A percentile compares a stretch with the other conserved stretches of the same genome.
These are phyloP conservation scores for Fusarium circinatum DNA, from an alignment of 2,329 filamentous ascomycete genomes.

Conservation along the genomic window DNA sequence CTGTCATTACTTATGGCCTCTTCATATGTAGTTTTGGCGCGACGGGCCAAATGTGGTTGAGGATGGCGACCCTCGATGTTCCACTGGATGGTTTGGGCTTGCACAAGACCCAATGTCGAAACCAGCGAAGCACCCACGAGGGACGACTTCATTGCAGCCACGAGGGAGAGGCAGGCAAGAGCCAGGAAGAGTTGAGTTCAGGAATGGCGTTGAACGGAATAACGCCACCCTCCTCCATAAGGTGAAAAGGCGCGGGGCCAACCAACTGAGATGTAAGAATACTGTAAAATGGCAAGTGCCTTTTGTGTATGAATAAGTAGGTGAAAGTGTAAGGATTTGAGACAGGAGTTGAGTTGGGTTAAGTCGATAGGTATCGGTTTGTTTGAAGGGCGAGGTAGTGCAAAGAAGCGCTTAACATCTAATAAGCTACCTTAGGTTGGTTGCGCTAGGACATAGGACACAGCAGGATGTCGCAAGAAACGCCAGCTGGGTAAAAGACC, in stretches of 20 bases:
- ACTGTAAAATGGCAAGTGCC: background rate
- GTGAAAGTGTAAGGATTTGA: background rate
- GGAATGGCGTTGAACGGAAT: conserved; percentile 32
- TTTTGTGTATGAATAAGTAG: background rate
- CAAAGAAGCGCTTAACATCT: conserved; percentile 18
- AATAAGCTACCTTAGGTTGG: background rate
- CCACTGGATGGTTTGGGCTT: conserved; percentile 57
- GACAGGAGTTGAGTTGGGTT: background rate
- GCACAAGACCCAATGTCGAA: conserved; percentile 37
- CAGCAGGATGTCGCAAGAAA: conserved; percentile 36
- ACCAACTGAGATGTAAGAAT: conserved; percentile 11
- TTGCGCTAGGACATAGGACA: conserved; percentile 27
- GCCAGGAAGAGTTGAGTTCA: conserved; percentile 14
- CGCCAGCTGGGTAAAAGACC: conserved; percentile 32
- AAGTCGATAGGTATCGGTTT: background rate
- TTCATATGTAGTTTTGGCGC: conserved; percentile 53
- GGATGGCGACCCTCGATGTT: conserved; percentile 54
- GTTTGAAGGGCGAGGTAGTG: background rate
- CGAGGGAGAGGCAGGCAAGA: background rate
- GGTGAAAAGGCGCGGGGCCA: conserved; percentile 23
- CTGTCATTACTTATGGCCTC: conserved; percentile 58
- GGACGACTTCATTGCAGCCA: conserved; percentile 41
- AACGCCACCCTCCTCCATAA: conserved; percentile 42
- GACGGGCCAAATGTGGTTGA: conserved; percentile 48
- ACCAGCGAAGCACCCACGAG: conserved; percentile 33